Percentiles rank a stretch among this genome's conserved stretches.
These are phyloP conservation scores for Lachancea waltii DNA, from an alignment of 805 yeast species.

Conservation along the genomic window DNA sequence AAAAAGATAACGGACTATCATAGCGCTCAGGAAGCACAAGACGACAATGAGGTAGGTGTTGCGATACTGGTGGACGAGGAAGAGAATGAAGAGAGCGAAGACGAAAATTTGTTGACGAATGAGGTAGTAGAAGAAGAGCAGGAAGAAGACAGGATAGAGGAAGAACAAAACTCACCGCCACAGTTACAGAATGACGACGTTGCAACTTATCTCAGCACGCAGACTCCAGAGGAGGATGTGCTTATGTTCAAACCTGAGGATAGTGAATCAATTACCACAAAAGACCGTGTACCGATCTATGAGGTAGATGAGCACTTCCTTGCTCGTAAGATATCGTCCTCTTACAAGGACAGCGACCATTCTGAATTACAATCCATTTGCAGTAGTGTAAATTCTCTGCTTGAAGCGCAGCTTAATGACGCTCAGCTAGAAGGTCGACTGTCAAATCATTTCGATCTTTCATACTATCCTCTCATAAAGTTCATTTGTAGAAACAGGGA, in stretches of 20 bases:
- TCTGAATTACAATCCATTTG: constrained; percentile 37
- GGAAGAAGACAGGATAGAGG: constrained; percentile 28
- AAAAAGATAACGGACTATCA: constrained; percentile 48
- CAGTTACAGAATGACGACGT: constrained; percentile 24
- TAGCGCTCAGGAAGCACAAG: constrained; percentile 13
- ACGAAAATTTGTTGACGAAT: constrained; percentile 20
- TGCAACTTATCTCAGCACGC: no score
- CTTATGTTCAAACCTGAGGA: constrained; percentile 11
- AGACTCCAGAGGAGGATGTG: constrained; percentile 18
- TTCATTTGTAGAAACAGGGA: constrained; percentile 45
- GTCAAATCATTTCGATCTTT: constrained; percentile 45
- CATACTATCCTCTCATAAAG: constrained; percentile 44
- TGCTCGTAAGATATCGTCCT: constrained; percentile 40
- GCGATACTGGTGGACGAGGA: constrained; percentile 35
- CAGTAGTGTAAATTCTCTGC: constrained; percentile 33
- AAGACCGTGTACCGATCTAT: constrained; percentile 28
- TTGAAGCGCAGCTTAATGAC: constrained; percentile 34
- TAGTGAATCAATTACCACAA: background rate
- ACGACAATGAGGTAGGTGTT: constrained; percentile 13
- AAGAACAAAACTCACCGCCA: constrained; percentile 12
- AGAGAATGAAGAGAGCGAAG: constrained; percentile 32
- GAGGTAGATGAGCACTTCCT: constrained; percentile 49
- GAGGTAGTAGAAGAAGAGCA: constrained; percentile 29
- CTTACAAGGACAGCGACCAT: constrained; percentile 34
- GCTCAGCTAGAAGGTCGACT: constrained; percentile 50